A percentile compares a stretch with the other conserved stretches of the same genome.
phyloP scores from a whole-genome alignment of 2,329 filamentous ascomycete genomes.

The Cytospora chrysosperma region DNA sequence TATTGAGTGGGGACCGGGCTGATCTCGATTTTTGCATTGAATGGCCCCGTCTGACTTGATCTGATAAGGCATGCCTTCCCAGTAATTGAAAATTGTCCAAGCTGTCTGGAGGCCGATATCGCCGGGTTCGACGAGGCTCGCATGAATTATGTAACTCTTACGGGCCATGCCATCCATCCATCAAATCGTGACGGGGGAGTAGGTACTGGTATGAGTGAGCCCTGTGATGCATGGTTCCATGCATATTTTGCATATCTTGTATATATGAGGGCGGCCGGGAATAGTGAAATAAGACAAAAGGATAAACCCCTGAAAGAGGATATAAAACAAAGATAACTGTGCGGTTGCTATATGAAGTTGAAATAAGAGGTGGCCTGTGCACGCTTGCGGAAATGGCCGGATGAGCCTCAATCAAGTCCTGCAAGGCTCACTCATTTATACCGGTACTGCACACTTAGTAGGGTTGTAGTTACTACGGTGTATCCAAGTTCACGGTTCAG shows the following conservation, averaged over 20 bases:
- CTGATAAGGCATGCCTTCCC: constrained; percentile 32
- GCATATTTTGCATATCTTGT: too few relatives aligned
- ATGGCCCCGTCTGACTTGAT: constrained; percentile 37
- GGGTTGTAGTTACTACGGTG: too few relatives aligned
- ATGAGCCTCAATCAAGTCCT: too few relatives aligned
- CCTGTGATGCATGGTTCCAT: too few relatives aligned
- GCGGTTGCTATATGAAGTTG: background rate
- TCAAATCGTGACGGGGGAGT: constrained; percentile 34
- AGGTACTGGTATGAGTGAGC: constrained; percentile 39
- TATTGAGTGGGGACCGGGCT: constrained; percentile 23
- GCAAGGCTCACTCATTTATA: too few relatives aligned
- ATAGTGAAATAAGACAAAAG: too few relatives aligned
- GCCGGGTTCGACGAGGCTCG: constrained; percentile 32
- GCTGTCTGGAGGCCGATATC: constrained; percentile 38
- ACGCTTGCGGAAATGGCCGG: background rate
- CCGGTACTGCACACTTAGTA: too few relatives aligned
- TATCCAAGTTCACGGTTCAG: too few relatives aligned
- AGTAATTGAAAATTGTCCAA: constrained; percentile 38
- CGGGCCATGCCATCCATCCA: constrained; percentile 38
- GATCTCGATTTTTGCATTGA: constrained; percentile 28
- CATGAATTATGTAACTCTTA: constrained; percentile 31
- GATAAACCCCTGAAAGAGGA: too few relatives aligned
- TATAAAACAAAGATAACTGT: too few relatives aligned
- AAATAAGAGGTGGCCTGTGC: constrained; percentile 12
- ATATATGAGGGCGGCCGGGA: too few relatives aligned